These are phyloP conservation scores for Fraxinus cuspidata DNA, from an alignment of 257 asterid genomes.

Conservation along the genomic window DNA sequence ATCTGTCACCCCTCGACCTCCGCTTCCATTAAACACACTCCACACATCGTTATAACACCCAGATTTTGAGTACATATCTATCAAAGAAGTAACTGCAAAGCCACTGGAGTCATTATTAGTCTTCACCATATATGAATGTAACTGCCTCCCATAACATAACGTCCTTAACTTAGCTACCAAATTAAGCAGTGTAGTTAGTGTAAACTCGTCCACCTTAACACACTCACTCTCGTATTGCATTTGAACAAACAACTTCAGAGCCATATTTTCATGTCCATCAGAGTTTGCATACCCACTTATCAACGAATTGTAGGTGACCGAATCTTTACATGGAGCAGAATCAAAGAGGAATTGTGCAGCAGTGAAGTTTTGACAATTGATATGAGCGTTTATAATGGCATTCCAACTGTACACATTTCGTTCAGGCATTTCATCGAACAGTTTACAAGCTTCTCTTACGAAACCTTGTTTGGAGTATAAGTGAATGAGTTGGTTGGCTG, in stretches of 20 bases:
- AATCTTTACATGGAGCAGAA: slow-evolving; percentile 60
- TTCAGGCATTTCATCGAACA: slow-evolving; percentile 84
- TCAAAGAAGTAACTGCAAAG: slow-evolving; percentile 73
- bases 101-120: slow-evolving; percentile 60
- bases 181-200: slow-evolving; percentile 75
- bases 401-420: slow-evolving; percentile 83
- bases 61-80: slow-evolving; percentile 90
- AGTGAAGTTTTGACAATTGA: slow-evolving; percentile 49
- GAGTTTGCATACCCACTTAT: slow-evolving; percentile 63
- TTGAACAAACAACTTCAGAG: slow-evolving; percentile 49
- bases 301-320: slow-evolving; percentile 71
- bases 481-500: slow-evolving; percentile 61
- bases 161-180: slow-evolving; percentile 53
- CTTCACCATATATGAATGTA: slow-evolving; percentile 81
- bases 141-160: slow-evolving; percentile 58
- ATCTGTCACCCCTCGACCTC: slow-evolving; percentile 39
- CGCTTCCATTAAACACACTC: slow-evolving; percentile 43
- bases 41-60: slow-evolving; percentile 57
- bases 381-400: slow-evolving; percentile 56
- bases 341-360: slow-evolving; percentile 55
- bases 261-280: slow-evolving; percentile 48
- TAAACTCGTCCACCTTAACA: slow-evolving; percentile 63
- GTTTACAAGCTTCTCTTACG: slow-evolving; percentile 45
- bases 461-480: slow-evolving; percentile 49
- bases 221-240: slow-evolving; percentile 49